Evolutionary conservation across 2,329 filamentous ascomycete species (phyloP).

Genomic region (Hymenoscyphus albidus): DNA sequence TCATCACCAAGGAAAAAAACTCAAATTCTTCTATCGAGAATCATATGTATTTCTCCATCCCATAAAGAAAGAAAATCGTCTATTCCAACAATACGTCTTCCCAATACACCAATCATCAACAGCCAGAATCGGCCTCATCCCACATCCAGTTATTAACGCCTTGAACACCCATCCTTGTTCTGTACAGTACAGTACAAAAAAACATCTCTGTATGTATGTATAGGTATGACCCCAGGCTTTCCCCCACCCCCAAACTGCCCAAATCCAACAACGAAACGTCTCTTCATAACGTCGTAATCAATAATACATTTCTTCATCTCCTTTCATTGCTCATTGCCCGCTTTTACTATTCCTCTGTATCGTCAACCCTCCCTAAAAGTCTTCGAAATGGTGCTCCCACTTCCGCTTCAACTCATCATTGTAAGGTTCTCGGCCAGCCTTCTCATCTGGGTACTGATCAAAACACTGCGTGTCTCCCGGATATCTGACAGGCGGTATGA

Average conservation of each 20-base stretch:
- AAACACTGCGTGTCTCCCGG: slow-evolving; percentile 77
- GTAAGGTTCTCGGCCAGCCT: slow-evolving; percentile 60
- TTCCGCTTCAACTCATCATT: slow-evolving; percentile 63
- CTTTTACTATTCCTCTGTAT: background rate
- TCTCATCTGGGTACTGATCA: slow-evolving; percentile 77
- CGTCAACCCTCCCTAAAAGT: slow-evolving; percentile 53
- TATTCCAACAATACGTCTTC: background rate
- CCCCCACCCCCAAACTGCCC: background rate
- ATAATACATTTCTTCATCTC: slow-evolving; percentile 1
- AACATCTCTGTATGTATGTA: background rate
- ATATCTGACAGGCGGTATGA: slow-evolving; percentile 69
- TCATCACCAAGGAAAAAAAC: background rate
- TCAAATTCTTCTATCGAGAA: background rate
- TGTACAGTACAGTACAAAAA: background rate
- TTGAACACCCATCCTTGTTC: background rate
- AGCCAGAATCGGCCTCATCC: background rate
- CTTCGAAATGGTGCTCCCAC: slow-evolving; percentile 68
- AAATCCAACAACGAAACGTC: background rate
- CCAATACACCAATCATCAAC: background rate
- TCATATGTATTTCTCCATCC: background rate
- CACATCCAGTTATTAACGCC: background rate
- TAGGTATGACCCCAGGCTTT: background rate
- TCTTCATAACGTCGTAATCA: slow-evolving; percentile 2
- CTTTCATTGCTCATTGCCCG: background rate
- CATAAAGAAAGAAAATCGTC: background rate